phyloP scores from a whole-genome alignment of 2,329 filamentous ascomycete genomes.

The Emericellopsis atlantica region DNA sequence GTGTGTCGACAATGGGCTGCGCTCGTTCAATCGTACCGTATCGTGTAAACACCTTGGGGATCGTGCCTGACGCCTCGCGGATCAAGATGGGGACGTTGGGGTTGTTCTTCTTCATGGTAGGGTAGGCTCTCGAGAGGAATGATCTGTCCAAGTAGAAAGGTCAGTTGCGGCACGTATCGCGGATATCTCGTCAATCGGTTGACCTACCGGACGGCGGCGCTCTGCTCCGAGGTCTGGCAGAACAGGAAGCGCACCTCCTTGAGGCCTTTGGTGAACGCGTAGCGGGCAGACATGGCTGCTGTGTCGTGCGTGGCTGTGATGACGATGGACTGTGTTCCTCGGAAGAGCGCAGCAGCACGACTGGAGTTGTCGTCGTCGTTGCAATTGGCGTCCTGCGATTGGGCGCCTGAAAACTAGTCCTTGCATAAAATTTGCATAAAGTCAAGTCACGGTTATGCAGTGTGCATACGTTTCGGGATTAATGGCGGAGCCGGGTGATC shows the following conservation, averaged over 20 bases:
- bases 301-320: slow-evolving; percentile 9
- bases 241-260: slow-evolving; percentile 97
- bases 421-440: background rate
- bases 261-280: slow-evolving; percentile 76
- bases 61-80: slow-evolving; percentile 75
- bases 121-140: slow-evolving; percentile 85
- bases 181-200: too few relatives aligned
- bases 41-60: slow-evolving; percentile 81
- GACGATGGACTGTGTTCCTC: background rate
- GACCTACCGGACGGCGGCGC: slow-evolving; percentile 72
- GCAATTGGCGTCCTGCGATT: background rate
- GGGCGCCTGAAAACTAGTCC: background rate
- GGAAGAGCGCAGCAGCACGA: background rate
- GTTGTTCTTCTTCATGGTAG: slow-evolving; percentile 99
- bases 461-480: background rate
- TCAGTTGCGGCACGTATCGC: too few relatives aligned
- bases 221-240: slow-evolving; percentile 88
- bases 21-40: slow-evolving; percentile 51
- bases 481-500: too few relatives aligned
- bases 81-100: slow-evolving; percentile 87
- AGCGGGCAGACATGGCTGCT: slow-evolving; percentile 70
- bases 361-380: background rate
- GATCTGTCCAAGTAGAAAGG: slow-evolving; percentile 23
- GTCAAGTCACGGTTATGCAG: background rate
- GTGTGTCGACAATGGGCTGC: background rate